Evolutionary conservation across 1,139 yeast genomes (phyloP).

Genomic region (Candida glucosophila): DNA sequence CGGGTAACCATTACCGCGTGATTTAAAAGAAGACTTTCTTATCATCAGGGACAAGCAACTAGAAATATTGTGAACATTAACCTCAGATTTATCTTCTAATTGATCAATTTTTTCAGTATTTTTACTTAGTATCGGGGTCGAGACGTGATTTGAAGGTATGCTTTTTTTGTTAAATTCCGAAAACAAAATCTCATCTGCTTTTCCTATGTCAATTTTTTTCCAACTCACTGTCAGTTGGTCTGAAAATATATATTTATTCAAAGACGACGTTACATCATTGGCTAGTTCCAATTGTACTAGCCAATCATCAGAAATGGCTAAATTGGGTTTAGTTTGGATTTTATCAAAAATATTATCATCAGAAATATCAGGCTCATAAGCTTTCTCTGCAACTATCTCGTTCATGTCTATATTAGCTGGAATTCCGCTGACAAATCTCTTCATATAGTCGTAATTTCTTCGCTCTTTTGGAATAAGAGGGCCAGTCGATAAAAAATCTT

Average conservation of each 20-base stretch:
- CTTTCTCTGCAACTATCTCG: conserved; percentile 50
- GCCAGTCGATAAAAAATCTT: conserved; percentile 54
- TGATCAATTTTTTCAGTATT: too few relatives aligned
- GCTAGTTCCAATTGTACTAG: conserved; percentile 52
- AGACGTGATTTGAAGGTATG: conserved; percentile 10
- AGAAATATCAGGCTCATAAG: conserved; percentile 54
- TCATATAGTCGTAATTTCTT: conserved; percentile 34
- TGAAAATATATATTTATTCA: too few relatives aligned
- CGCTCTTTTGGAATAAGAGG: conserved; percentile 50
- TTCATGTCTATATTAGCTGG: conserved; percentile 25
- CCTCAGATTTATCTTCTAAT: too few relatives aligned
- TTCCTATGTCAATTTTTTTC: too few relatives aligned
- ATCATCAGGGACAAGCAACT: too few relatives aligned
- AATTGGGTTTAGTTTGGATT: conserved; percentile 23
- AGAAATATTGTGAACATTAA: too few relatives aligned
- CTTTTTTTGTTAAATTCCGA: conserved; percentile 34
- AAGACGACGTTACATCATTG: conserved; percentile 43
- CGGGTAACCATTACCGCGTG: conserved; percentile 20
- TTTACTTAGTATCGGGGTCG: too few relatives aligned
- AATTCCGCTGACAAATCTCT: conserved; percentile 29
- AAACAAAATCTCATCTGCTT: conserved; percentile 47
- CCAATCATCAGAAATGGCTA: conserved; percentile 56
- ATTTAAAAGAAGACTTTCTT: conserved; percentile 11
- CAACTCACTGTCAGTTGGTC: too few relatives aligned
- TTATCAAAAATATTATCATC: conserved; percentile 29